Percentiles rank a stretch among this genome's conserved stretches.
Conservation (phyloP, 352 stramenopile genomes). For the Plasmopara viticola region DNA sequence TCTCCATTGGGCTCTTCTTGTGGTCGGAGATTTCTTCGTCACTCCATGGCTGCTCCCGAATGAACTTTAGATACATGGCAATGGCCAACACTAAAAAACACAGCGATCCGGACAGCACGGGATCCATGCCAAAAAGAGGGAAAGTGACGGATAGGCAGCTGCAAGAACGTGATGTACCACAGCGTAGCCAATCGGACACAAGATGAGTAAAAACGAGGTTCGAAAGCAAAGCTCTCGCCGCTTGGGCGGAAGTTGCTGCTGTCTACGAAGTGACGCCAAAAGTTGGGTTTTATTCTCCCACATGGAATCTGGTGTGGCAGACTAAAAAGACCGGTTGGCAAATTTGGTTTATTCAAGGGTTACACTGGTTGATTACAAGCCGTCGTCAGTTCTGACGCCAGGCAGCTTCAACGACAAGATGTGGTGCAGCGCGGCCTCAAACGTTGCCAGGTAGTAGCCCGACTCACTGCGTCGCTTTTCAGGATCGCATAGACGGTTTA, state of each 20-base stretch:
- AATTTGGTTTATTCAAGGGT: slow-evolving; percentile 5
- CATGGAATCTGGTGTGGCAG: slow-evolving; percentile 3
- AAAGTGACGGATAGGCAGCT: not conserved
- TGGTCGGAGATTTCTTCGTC: slow-evolving; percentile 50
- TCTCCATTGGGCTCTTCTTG: slow-evolving; percentile 60
- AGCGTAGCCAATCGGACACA: slow-evolving; percentile 3
- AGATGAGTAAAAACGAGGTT: not conserved
- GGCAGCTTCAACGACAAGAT: slow-evolving; percentile 61
- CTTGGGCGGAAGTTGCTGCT: slow-evolving; percentile 9
- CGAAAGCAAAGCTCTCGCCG: not conserved
- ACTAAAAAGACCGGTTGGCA: not conserved
- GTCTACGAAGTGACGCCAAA: slow-evolving; percentile 16
- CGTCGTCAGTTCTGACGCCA: slow-evolving; percentile 10
- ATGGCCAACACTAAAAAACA: slow-evolving; percentile 84
- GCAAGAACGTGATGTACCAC: not conserved
- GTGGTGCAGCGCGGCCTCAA: slow-evolving; percentile 73
- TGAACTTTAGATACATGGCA: slow-evolving; percentile 87
- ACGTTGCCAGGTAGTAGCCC: slow-evolving; percentile 85
- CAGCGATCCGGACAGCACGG: slow-evolving; percentile 79
- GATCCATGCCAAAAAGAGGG: slow-evolving; percentile 51
- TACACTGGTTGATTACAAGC: slow-evolving; percentile 15
- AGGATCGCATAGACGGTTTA: slow-evolving; percentile 78
- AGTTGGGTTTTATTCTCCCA: slow-evolving; percentile 7
- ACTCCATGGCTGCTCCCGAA: slow-evolving; percentile 60
- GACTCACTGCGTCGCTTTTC: slow-evolving; percentile 80